These are phyloP conservation scores for Lichenothelia convexa DNA, from an alignment of 495 filamentous ascomycete genomes.

Conservation along the genomic window DNA sequence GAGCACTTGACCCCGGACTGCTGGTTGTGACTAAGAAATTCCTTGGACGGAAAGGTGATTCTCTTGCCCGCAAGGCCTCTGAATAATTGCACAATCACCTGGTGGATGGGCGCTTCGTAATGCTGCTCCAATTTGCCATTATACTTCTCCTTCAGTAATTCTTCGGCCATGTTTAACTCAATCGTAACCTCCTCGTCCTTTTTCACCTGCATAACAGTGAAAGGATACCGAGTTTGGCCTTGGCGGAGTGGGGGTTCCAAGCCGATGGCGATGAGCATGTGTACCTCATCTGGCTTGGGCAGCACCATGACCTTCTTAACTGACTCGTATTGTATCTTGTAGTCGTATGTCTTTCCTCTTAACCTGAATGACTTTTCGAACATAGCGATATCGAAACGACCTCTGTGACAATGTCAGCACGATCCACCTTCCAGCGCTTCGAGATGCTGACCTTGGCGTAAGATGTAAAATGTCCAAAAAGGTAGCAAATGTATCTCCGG, in stretches of 20 bases:
- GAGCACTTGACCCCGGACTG: slow-evolving; percentile 97
- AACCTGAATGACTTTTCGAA: slow-evolving; percentile 96
- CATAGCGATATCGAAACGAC: slow-evolving; percentile 99
- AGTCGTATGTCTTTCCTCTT: slow-evolving; percentile 98
- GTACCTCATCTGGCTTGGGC: slow-evolving; percentile 90
- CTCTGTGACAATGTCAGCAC: too few species aligned
- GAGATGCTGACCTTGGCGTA: too few species aligned
- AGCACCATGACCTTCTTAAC: slow-evolving; percentile 99
- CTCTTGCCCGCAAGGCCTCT: slow-evolving; percentile 85
- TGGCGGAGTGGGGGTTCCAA: slow-evolving; percentile 92
- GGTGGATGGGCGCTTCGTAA: slow-evolving; percentile 82
- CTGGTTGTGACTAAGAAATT: slow-evolving; percentile 80
- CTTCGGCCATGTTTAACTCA: slow-evolving; percentile 92
- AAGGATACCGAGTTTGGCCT: slow-evolving; percentile 95
- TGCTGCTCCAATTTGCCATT: slow-evolving; percentile 68
- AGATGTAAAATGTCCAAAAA: slow-evolving; percentile 96
- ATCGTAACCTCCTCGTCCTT: slow-evolving; percentile 92
- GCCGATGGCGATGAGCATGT: slow-evolving; percentile 86
- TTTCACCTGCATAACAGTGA: slow-evolving; percentile 99
- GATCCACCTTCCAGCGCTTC: too few species aligned
- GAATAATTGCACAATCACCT: slow-evolving; percentile 88
- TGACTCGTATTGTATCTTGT: slow-evolving; percentile 95
- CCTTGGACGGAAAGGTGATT: slow-evolving; percentile 78
- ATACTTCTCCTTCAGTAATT: slow-evolving; percentile 62
- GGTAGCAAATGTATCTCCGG: slow-evolving; percentile 90